Percentiles rank a stretch among this genome's conserved stretches.
Evolutionary conservation across 106 monocot genomes (phyloP).

Genomic region (Allium sativum): DNA sequence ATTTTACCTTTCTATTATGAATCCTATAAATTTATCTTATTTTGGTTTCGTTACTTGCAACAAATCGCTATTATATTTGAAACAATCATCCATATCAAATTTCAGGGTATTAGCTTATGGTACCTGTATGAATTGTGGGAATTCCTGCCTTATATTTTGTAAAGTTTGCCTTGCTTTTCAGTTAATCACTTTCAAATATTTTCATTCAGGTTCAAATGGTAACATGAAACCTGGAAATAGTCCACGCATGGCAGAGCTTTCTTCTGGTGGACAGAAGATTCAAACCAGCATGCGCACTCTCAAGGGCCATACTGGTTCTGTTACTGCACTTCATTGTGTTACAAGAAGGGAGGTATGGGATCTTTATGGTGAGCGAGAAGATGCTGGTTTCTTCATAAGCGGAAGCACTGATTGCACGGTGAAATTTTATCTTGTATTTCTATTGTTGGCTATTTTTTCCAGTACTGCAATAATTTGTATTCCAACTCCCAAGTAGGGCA

Average conservation of each 20-base stretch:
- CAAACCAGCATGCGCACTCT: slow-evolving; percentile 71
- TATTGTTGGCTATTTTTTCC: too few species aligned
- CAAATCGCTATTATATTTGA: too few species aligned
- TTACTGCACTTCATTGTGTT: slow-evolving; percentile 97
- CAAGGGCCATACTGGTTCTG: slow-evolving; percentile 79
- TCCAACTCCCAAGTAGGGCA: too few species aligned
- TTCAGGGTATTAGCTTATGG: too few species aligned
- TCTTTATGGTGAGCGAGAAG: slow-evolving; percentile 98
- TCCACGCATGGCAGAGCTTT: slow-evolving; percentile 31
- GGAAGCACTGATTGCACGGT: slow-evolving; percentile 96
- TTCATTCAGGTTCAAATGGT: slow-evolving; percentile 23
- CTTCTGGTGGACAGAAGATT: slow-evolving; percentile 68
- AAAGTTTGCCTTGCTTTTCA: background rate
- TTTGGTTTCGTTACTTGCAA: too few species aligned
- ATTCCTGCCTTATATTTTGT: background rate
- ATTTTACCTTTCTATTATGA: too few species aligned
- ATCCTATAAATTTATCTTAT: too few species aligned
- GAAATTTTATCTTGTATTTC: slow-evolving; percentile 2
- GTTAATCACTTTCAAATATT: too few species aligned
- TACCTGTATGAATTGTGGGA: background rate
- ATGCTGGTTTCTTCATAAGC: slow-evolving; percentile 97
- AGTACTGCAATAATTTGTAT: too few species aligned
- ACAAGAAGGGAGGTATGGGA: slow-evolving; percentile 99
- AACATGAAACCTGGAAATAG: slow-evolving; percentile 21
- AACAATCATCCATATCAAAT: too few species aligned